These are phyloP conservation scores for Aciculoconidium aculeatum DNA, from an alignment of 805 yeast species.

Conservation along the genomic window DNA sequence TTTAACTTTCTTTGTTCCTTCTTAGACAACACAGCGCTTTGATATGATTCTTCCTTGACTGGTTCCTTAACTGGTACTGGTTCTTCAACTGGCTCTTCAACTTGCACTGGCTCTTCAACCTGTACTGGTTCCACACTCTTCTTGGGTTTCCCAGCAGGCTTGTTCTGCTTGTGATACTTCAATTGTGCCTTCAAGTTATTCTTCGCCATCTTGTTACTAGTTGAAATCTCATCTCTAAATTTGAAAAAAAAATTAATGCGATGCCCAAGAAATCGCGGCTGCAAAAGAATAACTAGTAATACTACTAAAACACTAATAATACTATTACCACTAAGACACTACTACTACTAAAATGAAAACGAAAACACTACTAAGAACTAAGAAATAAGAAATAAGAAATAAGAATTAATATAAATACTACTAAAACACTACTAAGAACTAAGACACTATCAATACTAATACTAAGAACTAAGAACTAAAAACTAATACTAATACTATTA, in stretches of 20 bases:
- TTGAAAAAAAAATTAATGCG: constrained; percentile 8
- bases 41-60: constrained; percentile 30
- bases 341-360: too few species aligned
- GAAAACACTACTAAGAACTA: too few species aligned
- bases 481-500: too few species aligned
- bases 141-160: constrained; percentile 12
- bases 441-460: too few species aligned
- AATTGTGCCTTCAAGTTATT: constrained; percentile 27
- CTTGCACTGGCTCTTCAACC: constrained; percentile 4
- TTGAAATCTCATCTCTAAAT: constrained; percentile 6
- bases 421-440: too few species aligned
- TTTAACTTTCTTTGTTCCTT: constrained; percentile 58
- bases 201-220: constrained; percentile 22
- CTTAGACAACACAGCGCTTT: constrained; percentile 51
- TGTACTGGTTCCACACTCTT: constrained; percentile 2
- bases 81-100: constrained; percentile 8
- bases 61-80: constrained; percentile 8
- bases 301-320: too few species aligned
- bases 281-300: too few species aligned
- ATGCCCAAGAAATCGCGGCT: constrained; percentile 7
- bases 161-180: constrained; percentile 21
- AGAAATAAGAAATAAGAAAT: too few species aligned
- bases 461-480: too few species aligned
- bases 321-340: too few species aligned
- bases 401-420: too few species aligned